phyloP scores from a whole-genome alignment of 345 rosid genomes.

The Moricandia arvensis region DNA sequence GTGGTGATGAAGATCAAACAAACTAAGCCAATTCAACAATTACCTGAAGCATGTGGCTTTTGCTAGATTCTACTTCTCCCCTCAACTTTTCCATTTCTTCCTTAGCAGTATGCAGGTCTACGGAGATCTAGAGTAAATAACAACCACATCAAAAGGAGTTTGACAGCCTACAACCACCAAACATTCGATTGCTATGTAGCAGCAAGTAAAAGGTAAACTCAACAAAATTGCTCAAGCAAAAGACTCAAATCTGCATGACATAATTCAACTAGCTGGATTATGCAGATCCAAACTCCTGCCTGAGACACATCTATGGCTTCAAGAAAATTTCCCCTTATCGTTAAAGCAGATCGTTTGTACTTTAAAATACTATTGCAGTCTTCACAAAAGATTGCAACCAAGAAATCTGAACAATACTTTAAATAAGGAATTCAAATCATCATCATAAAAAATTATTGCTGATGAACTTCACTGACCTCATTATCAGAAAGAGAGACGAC shows the following conservation, averaged over 20 bases:
- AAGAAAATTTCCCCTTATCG: not conserved
- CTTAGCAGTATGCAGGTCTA: conserved; percentile 54
- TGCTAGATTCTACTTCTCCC: conserved; percentile 75
- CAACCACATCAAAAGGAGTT: conserved; percentile 20
- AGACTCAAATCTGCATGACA: conserved; percentile 13
- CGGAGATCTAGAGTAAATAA: conserved; percentile 44
- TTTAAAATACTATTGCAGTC: conserved; percentile 9
- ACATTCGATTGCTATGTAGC: not conserved
- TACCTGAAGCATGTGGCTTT: conserved; percentile 97
- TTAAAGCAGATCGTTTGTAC: not conserved
- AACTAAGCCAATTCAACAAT: conserved; percentile 14
- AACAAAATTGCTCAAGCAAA: not conserved
- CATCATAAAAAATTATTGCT: not conserved
- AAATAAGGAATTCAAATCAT: not conserved
- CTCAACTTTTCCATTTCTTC: conserved; percentile 70
- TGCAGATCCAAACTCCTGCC: conserved; percentile 17
- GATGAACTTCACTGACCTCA: conserved; percentile 53
- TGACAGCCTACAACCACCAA: conserved; percentile 5
- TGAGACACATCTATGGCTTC: not conserved
- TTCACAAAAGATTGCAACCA: conserved; percentile 9
- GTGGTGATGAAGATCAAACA: not conserved
- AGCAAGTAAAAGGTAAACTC: conserved; percentile 13
- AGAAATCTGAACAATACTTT: not conserved
- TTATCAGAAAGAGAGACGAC: conserved; percentile 48
- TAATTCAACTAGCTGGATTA: conserved; percentile 20